Conservation (phyloP, 345 rosid genomes). For the Eucalyptus pauciflora region DNA sequence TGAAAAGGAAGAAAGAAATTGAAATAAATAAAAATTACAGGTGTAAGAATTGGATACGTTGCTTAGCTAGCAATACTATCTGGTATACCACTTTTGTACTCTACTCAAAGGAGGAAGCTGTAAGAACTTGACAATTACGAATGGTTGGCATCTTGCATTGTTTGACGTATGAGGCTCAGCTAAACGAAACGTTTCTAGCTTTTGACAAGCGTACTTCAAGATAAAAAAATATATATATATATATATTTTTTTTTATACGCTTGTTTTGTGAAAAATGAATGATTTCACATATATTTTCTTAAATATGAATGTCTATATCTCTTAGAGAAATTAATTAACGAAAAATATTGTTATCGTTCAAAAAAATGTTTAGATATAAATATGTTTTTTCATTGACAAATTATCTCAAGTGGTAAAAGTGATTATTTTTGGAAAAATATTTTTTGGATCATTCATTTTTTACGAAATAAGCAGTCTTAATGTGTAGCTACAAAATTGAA, state of each 20-base stretch:
- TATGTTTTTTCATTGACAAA: accelerated
- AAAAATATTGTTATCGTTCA: accelerated
- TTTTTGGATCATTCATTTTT: background rate
- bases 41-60: background rate
- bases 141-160: background rate
- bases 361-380: accelerated
- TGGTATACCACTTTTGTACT: background rate
- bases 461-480: accelerated
- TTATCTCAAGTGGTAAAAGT: accelerated
- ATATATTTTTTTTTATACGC: accelerated
- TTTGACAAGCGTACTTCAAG: background rate
- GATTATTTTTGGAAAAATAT: accelerated
- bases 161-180: background rate
- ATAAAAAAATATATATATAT: no score
- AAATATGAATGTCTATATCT: no score
- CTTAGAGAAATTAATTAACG: accelerated
- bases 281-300: no score
- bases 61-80: background rate
- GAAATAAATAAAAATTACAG: background rate
- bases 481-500: no score
- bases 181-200: background rate
- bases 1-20: background rate
- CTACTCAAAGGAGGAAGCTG: background rate
- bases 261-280: accelerated
- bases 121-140: background rate